Evolutionary conservation across 108 stramenopile genomes (phyloP), one percentile per base, ranked within the genome.

Genomic region (Discostella stelligeroides): DNA sequence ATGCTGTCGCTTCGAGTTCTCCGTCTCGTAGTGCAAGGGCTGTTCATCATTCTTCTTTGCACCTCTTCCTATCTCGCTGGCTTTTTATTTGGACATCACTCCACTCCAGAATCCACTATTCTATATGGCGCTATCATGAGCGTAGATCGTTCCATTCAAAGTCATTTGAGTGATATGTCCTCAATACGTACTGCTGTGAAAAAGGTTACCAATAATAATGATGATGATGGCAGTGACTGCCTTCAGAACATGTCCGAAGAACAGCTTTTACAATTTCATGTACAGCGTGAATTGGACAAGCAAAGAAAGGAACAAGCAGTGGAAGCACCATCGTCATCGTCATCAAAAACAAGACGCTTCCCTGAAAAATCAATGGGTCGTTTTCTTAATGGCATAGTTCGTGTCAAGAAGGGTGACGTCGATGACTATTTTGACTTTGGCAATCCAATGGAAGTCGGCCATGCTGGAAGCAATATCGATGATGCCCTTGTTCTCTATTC

Each of bases 401-500:
- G 79, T 20, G 55, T 80, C 6, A 73, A 68, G 37, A 82, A 82
- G 48, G 81, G 78, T 47, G 72, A 82, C 25, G 51, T 82, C 24
- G 30, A 61, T 62, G 46, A 58, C 3, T 51, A 51, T 34, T 71
- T 75, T 49, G 76, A 82, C 62, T 82, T 78, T 50, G 81, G 81
- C 41, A 78, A 73, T 40, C 81, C 81, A 15, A 12, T 58, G 15
- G 46, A 37, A 6, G 37, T n/a, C 20, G 58, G 70, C 17, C n/a
- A 60, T 10, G 76, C n/a, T n/a, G n/a, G 67, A 10, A 79, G 63
- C 17, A 45, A 58, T 12, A 24, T 59, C 12, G 70, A 73, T 63
- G 81, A 82, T 73, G 81, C 72, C 24, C 34, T 82, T 28, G 64
- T 82, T 23, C 34, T 82, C 28, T 82, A 82, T 46, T 63, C 78